Base-by-base conservation (phyloP, 192 early-diverging fungal genomes). In the Backusella liffmaniae region DNA sequence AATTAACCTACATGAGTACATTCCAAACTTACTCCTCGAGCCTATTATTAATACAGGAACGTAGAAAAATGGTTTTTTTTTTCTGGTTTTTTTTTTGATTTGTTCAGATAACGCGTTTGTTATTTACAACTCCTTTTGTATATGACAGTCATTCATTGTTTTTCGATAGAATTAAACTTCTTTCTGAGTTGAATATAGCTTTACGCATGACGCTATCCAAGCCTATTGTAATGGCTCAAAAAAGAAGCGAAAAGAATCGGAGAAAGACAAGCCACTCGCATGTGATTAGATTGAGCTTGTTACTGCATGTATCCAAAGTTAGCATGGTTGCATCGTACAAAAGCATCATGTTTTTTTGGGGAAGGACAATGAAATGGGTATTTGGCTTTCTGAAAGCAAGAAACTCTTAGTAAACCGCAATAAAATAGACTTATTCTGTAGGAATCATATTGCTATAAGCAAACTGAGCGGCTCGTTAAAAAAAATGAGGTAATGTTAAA, bases 81-180 rank as follows among this genome's bases (percentile, higher is more conserved):
- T 77, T 98, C 96, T 37, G 96, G 86, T 21, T 98, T 77, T 23
- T 96, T 97, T 90, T 95, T 10, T 5, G 26, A 0, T 32, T 23
- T 26, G 21, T 32, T 12, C 5, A 29, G 4, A 44, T 44, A 49
- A 71, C 35, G 42, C 15, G 5, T 44, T 23, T 21, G 23, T 1
- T 30, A 18, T 30, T 18, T 0, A 15, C 18, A 42, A 42, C 7
- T 39, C 41, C 41, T 10, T 16, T 44, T 44, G 10, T 12, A 3
- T 23, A 39, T 39, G 5, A 69, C 9, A n/a, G n/a, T 3, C 18
- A 1, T 34, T 21, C 9, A 56, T 4, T 23, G 35, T 21, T 66
- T 97, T 80, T 98, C 98, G 42, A 98, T 94, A 23, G 97, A 88
- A 97, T 89, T 72, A 91, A 95, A 86, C 95, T 82, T 97, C 96